A percentile compares a stretch with the other conserved stretches of the same genome.
Evolutionary conservation across 257 asterid species (phyloP).

Genomic region (Osmanthus fragrans): DNA sequence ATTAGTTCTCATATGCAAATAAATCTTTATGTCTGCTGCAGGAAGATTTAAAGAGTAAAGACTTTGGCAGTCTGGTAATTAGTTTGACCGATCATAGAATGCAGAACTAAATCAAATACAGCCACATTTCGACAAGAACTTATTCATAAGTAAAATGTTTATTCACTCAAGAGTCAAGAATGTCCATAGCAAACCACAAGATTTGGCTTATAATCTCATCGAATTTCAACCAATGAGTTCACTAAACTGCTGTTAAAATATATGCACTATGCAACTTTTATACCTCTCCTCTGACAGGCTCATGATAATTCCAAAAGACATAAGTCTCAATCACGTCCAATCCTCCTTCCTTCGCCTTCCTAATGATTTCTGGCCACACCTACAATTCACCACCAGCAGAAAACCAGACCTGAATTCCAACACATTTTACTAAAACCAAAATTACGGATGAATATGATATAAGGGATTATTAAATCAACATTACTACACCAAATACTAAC

Average conservation of each 20-base stretch:
- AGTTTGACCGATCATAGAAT: not conserved
- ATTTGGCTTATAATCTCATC: not conserved
- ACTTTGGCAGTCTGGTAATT: not conserved
- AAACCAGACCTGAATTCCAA: not conserved
- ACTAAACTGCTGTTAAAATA: not conserved
- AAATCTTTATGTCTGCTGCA: not conserved
- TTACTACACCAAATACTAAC: not conserved
- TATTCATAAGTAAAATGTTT: not conserved
- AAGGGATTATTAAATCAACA: not conserved
- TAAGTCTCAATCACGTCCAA: conserved; percentile 81
- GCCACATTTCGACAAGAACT: conserved; percentile 3
- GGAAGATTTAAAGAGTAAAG: not conserved
- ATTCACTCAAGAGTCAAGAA: not conserved
- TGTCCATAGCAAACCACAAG: not conserved
- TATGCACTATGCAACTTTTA: not conserved
- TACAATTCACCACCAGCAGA: conserved; percentile 25
- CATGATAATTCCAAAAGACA: conserved; percentile 87
- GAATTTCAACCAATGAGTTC: not conserved
- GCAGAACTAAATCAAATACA: not conserved
- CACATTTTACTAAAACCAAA: not conserved
- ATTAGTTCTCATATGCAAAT: conserved; percentile 6
- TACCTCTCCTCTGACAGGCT: conserved; percentile 77
- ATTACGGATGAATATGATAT: not conserved
- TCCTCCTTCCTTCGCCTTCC: conserved; percentile 86
- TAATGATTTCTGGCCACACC: conserved; percentile 71